Evolutionary conservation across 441 rosid species (phyloP).

Genomic region (Gossypium schwendimanii): DNA sequence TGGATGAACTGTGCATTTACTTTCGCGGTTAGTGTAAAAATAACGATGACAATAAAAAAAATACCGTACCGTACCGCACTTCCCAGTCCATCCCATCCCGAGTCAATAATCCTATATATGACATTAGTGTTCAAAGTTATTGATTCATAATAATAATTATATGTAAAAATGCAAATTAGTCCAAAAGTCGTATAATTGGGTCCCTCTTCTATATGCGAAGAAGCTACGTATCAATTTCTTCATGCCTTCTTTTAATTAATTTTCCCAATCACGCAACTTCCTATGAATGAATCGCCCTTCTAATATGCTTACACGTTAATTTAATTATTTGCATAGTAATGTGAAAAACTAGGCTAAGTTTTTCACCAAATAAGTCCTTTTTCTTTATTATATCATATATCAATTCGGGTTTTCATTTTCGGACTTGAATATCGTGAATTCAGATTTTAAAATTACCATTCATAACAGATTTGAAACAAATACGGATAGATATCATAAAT

Average conservation of each 20-base stretch:
- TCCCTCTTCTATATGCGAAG: not conserved
- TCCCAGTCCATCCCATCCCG: too few relatives aligned
- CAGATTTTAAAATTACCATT: too few relatives aligned
- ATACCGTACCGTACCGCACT: accelerated
- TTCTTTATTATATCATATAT: not conserved
- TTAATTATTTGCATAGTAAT: not conserved
- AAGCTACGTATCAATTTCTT: constrained; percentile 13
- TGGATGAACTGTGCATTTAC: accelerated
- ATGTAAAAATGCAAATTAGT: not conserved
- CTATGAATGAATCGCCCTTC: not conserved
- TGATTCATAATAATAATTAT: too few relatives aligned
- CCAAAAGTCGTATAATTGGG: not conserved
- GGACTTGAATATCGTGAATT: too few relatives aligned
- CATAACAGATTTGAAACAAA: too few relatives aligned
- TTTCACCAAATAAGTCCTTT: not conserved
- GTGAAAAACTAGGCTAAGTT: not conserved
- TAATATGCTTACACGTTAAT: not conserved
- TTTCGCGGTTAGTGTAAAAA: accelerated
- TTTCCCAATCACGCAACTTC: not conserved
- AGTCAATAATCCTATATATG: too few relatives aligned
- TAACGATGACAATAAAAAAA: too few relatives aligned
- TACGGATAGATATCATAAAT: too few relatives aligned
- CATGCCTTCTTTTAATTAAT: not conserved
- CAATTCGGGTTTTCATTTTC: not conserved
- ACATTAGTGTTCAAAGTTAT: too few relatives aligned